Conservation (phyloP, 805 yeast species). For the Torulaspora delbrueckii region DNA sequence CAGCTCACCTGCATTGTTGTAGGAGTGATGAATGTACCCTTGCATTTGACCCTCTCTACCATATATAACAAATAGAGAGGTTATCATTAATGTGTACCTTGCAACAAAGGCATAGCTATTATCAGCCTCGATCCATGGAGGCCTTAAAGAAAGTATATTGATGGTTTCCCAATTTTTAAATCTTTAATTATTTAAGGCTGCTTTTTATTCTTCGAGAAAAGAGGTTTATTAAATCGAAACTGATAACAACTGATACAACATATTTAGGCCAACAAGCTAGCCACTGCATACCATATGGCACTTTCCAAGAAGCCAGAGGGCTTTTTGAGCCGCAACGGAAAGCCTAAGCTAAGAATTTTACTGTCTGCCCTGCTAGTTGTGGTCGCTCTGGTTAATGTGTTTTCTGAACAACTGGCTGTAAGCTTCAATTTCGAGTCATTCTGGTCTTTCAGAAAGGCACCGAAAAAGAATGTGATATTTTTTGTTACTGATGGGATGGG, state of each 20-base stretch:
- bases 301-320: neutral
- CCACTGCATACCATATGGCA: neutral
- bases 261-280: neutral
- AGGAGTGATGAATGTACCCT: no score
- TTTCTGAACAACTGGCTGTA: neutral
- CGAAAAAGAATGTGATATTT: constrained; percentile 72
- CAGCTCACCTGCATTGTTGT: no score
- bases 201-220: neutral
- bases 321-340: neutral
- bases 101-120: no score
- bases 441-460: neutral
- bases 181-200: neutral
- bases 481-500: constrained; percentile 97
- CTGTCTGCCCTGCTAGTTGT: neutral
- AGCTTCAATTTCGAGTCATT: constrained; percentile 1
- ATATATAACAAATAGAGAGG: neutral
- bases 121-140: no score
- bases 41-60: neutral
- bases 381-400: neutral
- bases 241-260: neutral
- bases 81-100: neutral
- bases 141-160: no score
- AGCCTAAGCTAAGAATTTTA: neutral
- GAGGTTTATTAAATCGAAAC: neutral
- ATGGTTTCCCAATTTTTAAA: no score